Conservation (phyloP, 352 stramenopile genomes). For the Phytopythium boreale region DNA sequence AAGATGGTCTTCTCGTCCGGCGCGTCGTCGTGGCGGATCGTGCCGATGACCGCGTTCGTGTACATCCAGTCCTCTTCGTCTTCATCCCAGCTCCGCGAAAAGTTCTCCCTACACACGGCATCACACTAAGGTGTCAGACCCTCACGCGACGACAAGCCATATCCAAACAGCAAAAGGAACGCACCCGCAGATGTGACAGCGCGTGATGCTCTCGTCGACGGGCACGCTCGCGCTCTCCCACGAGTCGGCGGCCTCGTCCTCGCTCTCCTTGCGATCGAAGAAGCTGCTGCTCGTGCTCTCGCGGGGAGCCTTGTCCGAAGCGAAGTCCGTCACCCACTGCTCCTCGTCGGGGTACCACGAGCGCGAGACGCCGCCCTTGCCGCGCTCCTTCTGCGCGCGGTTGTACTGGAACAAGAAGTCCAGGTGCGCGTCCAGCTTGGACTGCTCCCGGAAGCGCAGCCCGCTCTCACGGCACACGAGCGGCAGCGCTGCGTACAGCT, state of each 20-base stretch:
- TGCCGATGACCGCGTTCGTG: constrained; percentile 79
- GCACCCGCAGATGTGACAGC: constrained; percentile 80
- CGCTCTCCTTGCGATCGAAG: constrained; percentile 59
- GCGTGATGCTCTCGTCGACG: constrained; percentile 76
- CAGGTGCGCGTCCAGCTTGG: constrained; percentile 73
- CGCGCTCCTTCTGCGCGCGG: constrained; percentile 72
- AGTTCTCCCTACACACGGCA: constrained; percentile 47
- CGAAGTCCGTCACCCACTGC: constrained; percentile 79
- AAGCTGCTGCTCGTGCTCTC: constrained; percentile 79
- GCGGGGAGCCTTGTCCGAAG: constrained; percentile 45
- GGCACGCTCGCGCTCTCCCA: constrained; percentile 73
- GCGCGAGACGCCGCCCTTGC: constrained; percentile 75
- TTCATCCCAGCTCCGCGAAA: constrained; percentile 84
- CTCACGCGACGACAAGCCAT: neutral
- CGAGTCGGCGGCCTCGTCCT: constrained; percentile 47
- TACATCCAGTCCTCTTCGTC: constrained; percentile 91
- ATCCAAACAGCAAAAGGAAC: constrained; percentile 6
- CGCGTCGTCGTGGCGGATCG: constrained; percentile 50
- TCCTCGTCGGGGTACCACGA: constrained; percentile 84
- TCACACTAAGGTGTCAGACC: neutral
- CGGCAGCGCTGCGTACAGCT: constrained; percentile 78
- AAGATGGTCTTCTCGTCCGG: constrained; percentile 67
- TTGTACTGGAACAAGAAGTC: constrained; percentile 89
- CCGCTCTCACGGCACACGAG: constrained; percentile 81
- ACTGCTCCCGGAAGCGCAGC: constrained; percentile 74